phyloP scores from a whole-genome alignment of 2,329 filamentous ascomycete species.

The Aureobasidium pullulans region DNA sequence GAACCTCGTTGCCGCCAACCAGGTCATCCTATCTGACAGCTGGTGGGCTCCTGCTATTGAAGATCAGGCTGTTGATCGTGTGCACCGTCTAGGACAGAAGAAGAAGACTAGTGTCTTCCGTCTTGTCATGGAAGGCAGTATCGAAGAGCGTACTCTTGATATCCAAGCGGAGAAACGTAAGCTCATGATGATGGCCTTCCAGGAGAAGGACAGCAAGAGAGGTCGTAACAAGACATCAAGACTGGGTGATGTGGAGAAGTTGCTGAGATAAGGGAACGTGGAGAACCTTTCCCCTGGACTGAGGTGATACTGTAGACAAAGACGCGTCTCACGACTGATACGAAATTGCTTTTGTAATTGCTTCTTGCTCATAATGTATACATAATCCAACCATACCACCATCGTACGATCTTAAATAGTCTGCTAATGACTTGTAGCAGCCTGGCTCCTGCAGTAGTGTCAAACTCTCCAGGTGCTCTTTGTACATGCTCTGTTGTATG shows the following conservation, averaged over 20 bases:
- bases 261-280: slow-evolving; percentile 22
- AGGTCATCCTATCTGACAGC: slow-evolving; percentile 73
- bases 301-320: not conserved
- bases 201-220: slow-evolving; percentile 55
- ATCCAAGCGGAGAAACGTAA: slow-evolving; percentile 74
- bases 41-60: slow-evolving; percentile 95
- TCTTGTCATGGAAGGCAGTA: slow-evolving; percentile 69
- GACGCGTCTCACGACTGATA: not conserved
- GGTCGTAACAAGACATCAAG: slow-evolving; percentile 46
- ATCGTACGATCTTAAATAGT: too few species aligned
- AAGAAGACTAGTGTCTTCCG: slow-evolving; percentile 72
- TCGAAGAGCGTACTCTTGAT: slow-evolving; percentile 73
- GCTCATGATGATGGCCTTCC: slow-evolving; percentile 70
- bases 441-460: not conserved
- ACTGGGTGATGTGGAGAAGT: slow-evolving; percentile 35
- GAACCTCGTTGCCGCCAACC: slow-evolving; percentile 79
- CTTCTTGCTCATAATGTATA: not conserved
- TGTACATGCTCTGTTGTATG: too few species aligned
- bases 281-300: too few species aligned
- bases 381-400: not conserved
- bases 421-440: too few species aligned
- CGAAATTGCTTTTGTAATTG: not conserved
- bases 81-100: slow-evolving; percentile 78
- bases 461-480: not conserved
- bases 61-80: slow-evolving; percentile 82